phyloP scores from a whole-genome alignment of 768 basidiomycete species.

The Candolleomyces eurysporus region DNA sequence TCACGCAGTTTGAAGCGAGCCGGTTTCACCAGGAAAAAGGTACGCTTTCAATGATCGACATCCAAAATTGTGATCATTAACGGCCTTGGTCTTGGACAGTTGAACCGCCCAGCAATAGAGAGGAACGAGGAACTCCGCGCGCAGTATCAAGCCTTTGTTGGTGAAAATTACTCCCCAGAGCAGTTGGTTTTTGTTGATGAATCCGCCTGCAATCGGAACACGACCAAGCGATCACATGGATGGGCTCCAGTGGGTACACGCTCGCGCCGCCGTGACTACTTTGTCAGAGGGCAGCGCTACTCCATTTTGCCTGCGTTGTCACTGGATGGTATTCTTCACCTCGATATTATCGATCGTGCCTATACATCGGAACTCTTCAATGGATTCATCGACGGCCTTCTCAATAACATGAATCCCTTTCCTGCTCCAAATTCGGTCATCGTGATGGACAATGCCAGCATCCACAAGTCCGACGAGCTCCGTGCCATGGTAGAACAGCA shows the following conservation, averaged over 20 bases:
- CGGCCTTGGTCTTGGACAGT: neutral
- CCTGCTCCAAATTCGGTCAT: conserved; percentile 26
- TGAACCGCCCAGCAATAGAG: neutral
- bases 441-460: conserved; percentile 32
- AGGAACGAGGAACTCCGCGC: neutral
- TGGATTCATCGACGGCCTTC: conserved; percentile 4
- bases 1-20: neutral
- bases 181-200: neutral
- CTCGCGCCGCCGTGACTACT: neutral
- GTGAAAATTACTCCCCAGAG: neutral
- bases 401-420: conserved; percentile 29
- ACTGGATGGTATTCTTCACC: neutral
- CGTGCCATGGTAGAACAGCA: conserved; percentile 12
- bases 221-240: neutral
- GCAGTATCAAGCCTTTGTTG: neutral
- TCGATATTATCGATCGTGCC: neutral
- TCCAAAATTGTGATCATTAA: too few species aligned
- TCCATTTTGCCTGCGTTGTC: neutral
- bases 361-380: neutral
- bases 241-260: neutral
- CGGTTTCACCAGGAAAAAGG: neutral
- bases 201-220: neutral
- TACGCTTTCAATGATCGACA: too few species aligned
- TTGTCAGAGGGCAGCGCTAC: neutral
- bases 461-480: conserved; percentile 24